phyloP scores from a whole-genome alignment of 768 basidiomycete species.

The Termitomyces sp. region DNA sequence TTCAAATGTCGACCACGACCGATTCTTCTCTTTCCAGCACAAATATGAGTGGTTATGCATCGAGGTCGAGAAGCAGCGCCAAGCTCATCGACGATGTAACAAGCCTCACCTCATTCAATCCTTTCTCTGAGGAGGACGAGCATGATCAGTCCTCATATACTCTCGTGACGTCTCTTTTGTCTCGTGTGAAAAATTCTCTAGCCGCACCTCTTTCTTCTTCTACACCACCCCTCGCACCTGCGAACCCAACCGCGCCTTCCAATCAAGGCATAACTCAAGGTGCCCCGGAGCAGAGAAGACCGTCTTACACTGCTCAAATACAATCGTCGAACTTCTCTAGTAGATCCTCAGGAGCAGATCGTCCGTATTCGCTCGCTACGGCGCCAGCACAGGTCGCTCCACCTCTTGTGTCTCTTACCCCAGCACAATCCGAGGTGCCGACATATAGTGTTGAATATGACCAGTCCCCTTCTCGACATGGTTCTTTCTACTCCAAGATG shows the following conservation, averaged over 20 bases:
- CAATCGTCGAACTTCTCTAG: constrained; percentile 43
- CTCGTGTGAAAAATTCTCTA: constrained; percentile 75
- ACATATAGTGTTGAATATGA: constrained; percentile 65
- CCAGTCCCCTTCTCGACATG: constrained; percentile 47
- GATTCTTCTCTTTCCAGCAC: constrained; percentile 18
- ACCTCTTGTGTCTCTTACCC: constrained; percentile 80
- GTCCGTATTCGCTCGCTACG: constrained; percentile 50
- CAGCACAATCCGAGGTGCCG: constrained; percentile 74
- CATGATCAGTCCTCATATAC: constrained; percentile 85
- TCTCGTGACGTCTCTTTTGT: constrained; percentile 74
- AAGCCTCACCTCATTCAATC: constrained; percentile 82
- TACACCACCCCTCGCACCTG: constrained; percentile 34
- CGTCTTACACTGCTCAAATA: constrained; percentile 42
- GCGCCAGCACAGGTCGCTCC: constrained; percentile 61
- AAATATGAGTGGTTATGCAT: constrained; percentile 36
- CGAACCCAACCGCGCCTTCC: constrained; percentile 24
- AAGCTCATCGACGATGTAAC: constrained; percentile 57
- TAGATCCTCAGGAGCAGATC: constrained; percentile 43
- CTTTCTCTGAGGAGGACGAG: constrained; percentile 91
- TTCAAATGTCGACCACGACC: not conserved
- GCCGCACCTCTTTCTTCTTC: constrained; percentile 59
- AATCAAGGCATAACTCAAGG: constrained; percentile 15
- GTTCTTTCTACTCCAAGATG: constrained; percentile 42
- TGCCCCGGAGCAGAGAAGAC: constrained; percentile 51
- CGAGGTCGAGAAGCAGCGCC: constrained; percentile 58